Percentiles rank a stretch among this genome's conserved stretches.
Conservation (phyloP, 164 flowering plant genomes). For the Nelumbo lutea region DNA sequence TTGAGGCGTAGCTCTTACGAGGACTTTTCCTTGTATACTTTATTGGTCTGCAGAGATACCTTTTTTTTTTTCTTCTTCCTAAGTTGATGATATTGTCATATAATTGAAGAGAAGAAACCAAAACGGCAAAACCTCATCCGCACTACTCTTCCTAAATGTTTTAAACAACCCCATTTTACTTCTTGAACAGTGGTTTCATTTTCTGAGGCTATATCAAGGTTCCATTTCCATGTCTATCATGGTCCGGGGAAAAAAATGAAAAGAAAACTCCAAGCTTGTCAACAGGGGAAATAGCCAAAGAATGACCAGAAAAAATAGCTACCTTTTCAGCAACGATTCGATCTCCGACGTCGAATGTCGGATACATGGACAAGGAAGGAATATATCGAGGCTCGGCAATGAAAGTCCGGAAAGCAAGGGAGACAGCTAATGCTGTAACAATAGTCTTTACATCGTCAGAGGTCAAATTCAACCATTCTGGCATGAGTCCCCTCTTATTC, state of each 20-base stretch:
- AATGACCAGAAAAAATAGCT: background rate
- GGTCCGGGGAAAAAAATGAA: background rate
- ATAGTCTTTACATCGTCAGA: conserved; percentile 84
- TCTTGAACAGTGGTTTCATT: too few species aligned
- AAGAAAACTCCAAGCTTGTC: conserved; percentile 2
- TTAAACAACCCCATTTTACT: too few species aligned
- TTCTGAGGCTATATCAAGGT: too few species aligned
- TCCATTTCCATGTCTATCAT: background rate
- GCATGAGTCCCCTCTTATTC: conserved; percentile 38
- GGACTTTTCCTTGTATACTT: too few species aligned
- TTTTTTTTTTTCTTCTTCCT: too few species aligned
- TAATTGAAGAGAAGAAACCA: too few species aligned
- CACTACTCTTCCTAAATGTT: too few species aligned
- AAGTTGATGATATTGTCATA: too few species aligned
- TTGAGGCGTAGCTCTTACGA: too few species aligned
- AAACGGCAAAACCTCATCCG: too few species aligned
- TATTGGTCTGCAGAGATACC: too few species aligned
- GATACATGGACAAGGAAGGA: conserved; percentile 98
- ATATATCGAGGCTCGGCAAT: conserved; percentile 94
- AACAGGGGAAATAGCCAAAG: background rate
- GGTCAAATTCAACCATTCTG: conserved; percentile 75
- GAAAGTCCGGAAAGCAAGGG: conserved; percentile 80
- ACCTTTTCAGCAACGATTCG: conserved; percentile 97
- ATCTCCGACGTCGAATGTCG: conserved; percentile 95
- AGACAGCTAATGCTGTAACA: conserved; percentile 67